Evolutionary conservation across 139 green algal species (phyloP), one percentile per base, ranked within the genome.

Genomic region (Chlamydomonas sphaeroides): DNA sequence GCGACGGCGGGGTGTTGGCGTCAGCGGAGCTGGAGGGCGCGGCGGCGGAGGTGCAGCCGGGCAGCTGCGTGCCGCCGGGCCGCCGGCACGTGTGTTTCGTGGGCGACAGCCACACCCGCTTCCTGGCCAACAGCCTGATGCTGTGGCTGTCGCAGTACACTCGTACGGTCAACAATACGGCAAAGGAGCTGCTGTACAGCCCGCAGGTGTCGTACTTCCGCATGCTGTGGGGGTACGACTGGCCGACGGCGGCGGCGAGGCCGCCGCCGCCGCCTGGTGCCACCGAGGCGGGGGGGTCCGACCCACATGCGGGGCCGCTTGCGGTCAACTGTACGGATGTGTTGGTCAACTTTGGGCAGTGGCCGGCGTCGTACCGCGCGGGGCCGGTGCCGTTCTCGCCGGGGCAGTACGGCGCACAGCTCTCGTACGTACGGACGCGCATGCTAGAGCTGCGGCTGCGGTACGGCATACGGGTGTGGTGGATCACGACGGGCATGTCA

Each of bases 361-460:
- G 75, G 75, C 75, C 75, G 28, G 62, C 62, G 75, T 82, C 75
- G 41, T 82, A 82, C 75, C 38, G 75, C 56, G 5, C 74, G 18
- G 74, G 74, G 5, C 30, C 59, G 5, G 59, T 59, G 74, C 74
- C 74, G 20, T 71, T 42, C 59, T 68, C 49, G 33, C 36, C 59
- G 3, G 39, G 35, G 30, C 38, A 62, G 59, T 80, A 80, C 57
- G 38, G 36, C 25, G 36, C 28, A 5, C 59, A 80, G 74, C 30
- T 71, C 59, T 23, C 67, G 59, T 38, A 33, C 59, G 59, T 70
- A 17, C 57, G 74, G 41, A 41, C 26, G 6, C 10, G 10, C 30
- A 20, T 80, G 59, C 28, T 61, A n/a, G 59, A 14, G 28, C 14
- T 66, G 41, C 59, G 74, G 26, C 11, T 0, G 41, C 5, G 1